A percentile compares a stretch with the other conserved stretches of the same genome.
phyloP scores from a whole-genome alignment of 768 basidiomycete genomes.

The Collybia nuda region DNA sequence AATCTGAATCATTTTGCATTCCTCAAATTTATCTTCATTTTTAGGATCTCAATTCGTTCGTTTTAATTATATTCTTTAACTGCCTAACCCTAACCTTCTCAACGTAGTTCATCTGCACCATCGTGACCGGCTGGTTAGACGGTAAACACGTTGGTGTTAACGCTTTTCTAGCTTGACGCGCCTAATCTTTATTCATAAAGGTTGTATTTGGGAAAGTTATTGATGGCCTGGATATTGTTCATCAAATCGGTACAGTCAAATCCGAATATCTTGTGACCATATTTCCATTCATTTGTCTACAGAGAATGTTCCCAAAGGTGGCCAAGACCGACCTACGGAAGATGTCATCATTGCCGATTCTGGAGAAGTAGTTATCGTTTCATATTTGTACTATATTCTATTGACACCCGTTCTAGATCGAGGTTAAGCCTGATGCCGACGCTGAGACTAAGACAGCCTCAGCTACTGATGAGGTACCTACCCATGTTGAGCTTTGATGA shows the following conservation, averaged over 20 bases:
- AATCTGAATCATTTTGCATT: background rate
- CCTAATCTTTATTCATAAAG: slow-evolving; percentile 29
- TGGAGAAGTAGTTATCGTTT: slow-evolving; percentile 69
- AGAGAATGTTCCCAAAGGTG: slow-evolving; percentile 77
- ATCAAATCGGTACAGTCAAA: slow-evolving; percentile 61
- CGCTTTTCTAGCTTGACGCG: background rate
- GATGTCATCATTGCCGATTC: slow-evolving; percentile 81
- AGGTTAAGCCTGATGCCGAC: slow-evolving; percentile 52
- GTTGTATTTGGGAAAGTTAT: slow-evolving; percentile 93
- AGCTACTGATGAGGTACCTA: slow-evolving; percentile 82
- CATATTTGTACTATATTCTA: background rate
- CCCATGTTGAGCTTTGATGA: slow-evolving; percentile 89
- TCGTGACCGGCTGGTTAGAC: slow-evolving; percentile 87
- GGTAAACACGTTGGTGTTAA: slow-evolving; percentile 69
- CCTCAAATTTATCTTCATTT: slow-evolving; percentile 7
- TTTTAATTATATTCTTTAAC: background rate
- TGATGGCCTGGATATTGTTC: slow-evolving; percentile 89
- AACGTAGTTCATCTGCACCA: slow-evolving; percentile 87
- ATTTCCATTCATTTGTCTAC: background rate
- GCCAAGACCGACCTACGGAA: slow-evolving; percentile 69
- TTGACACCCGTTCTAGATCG: slow-evolving; percentile 37
- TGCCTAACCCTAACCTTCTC: background rate
- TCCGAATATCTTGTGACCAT: background rate
- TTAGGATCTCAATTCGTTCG: slow-evolving; percentile 86
- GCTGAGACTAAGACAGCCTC: slow-evolving; percentile 51